A percentile compares a stretch with the other conserved stretches of the same genome.
These are phyloP conservation scores for Kluyveromyces wickerhamii DNA, from an alignment of 805 yeast genomes.

Conservation along the genomic window DNA sequence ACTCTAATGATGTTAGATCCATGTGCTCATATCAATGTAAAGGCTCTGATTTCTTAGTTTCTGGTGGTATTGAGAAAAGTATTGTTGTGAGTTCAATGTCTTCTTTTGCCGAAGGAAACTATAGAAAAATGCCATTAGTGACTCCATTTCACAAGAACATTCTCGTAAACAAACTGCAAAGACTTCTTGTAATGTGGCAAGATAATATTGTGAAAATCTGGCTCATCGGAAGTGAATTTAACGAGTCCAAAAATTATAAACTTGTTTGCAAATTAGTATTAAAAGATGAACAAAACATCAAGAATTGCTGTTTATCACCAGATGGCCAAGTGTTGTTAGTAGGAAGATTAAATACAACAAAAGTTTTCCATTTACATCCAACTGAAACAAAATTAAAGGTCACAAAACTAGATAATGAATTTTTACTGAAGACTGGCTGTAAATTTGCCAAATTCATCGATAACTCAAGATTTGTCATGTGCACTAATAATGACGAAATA, in stretches of 20 bases:
- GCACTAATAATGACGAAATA: constrained; percentile 57
- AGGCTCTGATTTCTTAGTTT: constrained; percentile 57
- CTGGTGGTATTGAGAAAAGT: constrained; percentile 78
- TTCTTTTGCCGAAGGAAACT: constrained; percentile 62
- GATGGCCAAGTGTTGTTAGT: constrained; percentile 64
- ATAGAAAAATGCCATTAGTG: constrained; percentile 56
- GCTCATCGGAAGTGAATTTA: constrained; percentile 39
- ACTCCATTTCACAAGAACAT: constrained; percentile 51
- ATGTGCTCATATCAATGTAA: constrained; percentile 64
- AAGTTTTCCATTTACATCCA: constrained; percentile 55
- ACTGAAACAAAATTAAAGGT: constrained; percentile 36
- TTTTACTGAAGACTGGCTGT: constrained; percentile 44
- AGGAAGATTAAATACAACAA: constrained; percentile 58
- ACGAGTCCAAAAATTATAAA: constrained; percentile 30
- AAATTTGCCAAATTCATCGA: constrained; percentile 42
- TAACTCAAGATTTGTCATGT: constrained; percentile 39
- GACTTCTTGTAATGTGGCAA: constrained; percentile 67
- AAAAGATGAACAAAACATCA: constrained; percentile 73
- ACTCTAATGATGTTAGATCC: constrained; percentile 78
- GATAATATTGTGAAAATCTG: constrained; percentile 78
- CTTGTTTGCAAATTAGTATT: constrained; percentile 58
- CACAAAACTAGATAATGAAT: constrained; percentile 40
- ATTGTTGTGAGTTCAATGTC: constrained; percentile 54
- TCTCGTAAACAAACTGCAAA: constrained; percentile 37
- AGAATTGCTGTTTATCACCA: constrained; percentile 56